These are phyloP conservation scores for Fusarium sp. DNA, from an alignment of 2,329 filamentous ascomycete species.

Conservation along the genomic window DNA sequence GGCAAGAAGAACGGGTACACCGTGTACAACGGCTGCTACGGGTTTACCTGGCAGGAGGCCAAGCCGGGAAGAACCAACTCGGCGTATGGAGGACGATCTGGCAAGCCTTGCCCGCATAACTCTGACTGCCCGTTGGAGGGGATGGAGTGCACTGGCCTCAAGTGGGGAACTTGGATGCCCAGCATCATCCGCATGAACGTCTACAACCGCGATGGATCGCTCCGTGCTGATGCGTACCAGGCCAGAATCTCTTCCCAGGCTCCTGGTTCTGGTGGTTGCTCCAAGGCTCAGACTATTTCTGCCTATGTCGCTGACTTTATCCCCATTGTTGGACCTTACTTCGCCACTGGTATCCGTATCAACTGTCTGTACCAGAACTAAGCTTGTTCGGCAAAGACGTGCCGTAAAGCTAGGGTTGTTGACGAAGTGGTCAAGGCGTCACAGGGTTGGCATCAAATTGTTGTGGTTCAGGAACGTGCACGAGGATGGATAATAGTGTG, in stretches of 20 bases:
- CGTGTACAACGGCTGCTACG: background rate
- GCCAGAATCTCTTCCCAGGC: background rate
- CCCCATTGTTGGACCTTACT: background rate
- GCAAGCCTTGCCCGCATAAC: background rate
- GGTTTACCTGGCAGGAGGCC: background rate
- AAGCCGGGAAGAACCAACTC: background rate
- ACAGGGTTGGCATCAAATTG: accelerated
- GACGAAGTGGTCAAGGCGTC: background rate
- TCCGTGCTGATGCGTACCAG: background rate
- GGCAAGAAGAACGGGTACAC: background rate
- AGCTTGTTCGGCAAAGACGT: background rate
- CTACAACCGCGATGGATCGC: conserved; percentile 2
- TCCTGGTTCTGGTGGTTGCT: background rate
- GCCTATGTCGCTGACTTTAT: background rate
- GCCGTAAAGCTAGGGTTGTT: background rate
- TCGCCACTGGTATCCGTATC: background rate
- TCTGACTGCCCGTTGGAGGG: background rate
- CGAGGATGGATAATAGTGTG: background rate
- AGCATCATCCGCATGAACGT: conserved; percentile 7
- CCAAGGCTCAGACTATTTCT: background rate
- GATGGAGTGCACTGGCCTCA: background rate
- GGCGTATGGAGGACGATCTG: background rate
- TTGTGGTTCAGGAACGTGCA: background rate
- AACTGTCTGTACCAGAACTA: conserved; percentile 48
- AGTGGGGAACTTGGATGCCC: conserved; percentile 9